These are phyloP conservation scores for Ophiostoma angusticollis DNA, from an alignment of 2,329 filamentous ascomycete species.

Conservation along the genomic window DNA sequence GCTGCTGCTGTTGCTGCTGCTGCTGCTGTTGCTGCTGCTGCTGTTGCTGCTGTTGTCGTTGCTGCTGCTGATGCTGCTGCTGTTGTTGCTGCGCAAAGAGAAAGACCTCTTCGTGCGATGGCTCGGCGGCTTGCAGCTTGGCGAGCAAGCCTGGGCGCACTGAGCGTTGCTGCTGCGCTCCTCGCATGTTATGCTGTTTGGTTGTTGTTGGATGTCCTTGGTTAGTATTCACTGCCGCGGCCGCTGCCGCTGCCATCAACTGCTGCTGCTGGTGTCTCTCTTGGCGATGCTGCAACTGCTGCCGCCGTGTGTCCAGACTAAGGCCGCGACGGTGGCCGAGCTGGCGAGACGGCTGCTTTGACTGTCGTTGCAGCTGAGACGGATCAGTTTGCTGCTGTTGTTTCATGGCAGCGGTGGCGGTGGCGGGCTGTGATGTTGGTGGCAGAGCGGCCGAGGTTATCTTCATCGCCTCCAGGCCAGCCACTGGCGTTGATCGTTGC, in stretches of 20 bases:
- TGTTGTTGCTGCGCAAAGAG: constrained; percentile 39
- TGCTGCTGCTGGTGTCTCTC: constrained; percentile 13
- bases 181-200: constrained; percentile 69
- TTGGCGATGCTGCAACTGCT: constrained; percentile 30
- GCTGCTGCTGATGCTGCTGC: constrained; percentile 10
- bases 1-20: constrained; percentile 4
- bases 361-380: constrained; percentile 13
- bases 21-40: not conserved
- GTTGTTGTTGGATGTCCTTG: constrained; percentile 43
- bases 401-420: constrained; percentile 18
- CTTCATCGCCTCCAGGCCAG: constrained; percentile 62
- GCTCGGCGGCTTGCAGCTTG: constrained; percentile 27
- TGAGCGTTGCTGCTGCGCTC: constrained; percentile 79
- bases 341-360: constrained; percentile 26
- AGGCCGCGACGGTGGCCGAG: constrained; percentile 65
- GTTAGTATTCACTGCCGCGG: constrained; percentile 31
- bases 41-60: not conserved
- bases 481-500: constrained; percentile 68
- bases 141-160: constrained; percentile 62
- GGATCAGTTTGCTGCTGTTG: constrained; percentile 6
- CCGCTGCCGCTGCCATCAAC: constrained; percentile 3
- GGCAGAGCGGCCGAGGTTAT: constrained; percentile 45
- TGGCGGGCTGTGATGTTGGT: constrained; percentile 24
- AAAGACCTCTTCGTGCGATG: constrained; percentile 37
- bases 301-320: constrained; percentile 64